Evolutionary conservation across 163 green algal species (phyloP).

Genomic region (Chlamydomonas reinhardtii): DNA sequence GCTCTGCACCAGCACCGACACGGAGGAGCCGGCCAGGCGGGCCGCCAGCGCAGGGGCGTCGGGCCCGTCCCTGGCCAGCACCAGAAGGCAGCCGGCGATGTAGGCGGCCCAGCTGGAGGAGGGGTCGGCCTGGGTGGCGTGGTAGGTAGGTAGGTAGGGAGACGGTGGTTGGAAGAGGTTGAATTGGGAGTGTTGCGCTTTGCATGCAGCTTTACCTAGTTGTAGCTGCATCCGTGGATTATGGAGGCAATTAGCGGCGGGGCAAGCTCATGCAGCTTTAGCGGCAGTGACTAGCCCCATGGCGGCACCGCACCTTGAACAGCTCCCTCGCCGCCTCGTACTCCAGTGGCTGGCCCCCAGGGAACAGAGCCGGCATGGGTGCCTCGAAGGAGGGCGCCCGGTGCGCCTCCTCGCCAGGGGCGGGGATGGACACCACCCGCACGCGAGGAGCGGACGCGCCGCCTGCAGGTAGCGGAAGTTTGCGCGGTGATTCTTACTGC

Average conservation of each 20-base stretch:
- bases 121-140: constrained; percentile 45
- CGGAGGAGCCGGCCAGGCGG: constrained; percentile 12
- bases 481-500: no score
- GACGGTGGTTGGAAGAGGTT: no score
- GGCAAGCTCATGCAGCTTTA: no score
- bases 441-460: background rate
- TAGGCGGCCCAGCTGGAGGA: constrained; percentile 89
- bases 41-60: background rate
- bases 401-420: constrained; percentile 42
- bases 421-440: constrained; percentile 48
- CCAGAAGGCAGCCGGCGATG: constrained; percentile 87
- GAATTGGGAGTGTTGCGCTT: no score
- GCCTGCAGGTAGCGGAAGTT: background rate
- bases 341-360: constrained; percentile 63
- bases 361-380: constrained; percentile 71
- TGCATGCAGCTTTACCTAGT: no score
- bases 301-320: constrained; percentile 62
- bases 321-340: constrained; percentile 63
- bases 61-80: constrained; percentile 74
- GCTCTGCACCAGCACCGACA: constrained; percentile 31
- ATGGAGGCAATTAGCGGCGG: no score
- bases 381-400: constrained; percentile 71
- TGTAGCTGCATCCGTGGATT: no score
- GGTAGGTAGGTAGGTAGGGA: no score
- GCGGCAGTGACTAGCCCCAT: no score